phyloP scores from a whole-genome alignment of 345 rosid genomes.

The Erodium maritimum region DNA sequence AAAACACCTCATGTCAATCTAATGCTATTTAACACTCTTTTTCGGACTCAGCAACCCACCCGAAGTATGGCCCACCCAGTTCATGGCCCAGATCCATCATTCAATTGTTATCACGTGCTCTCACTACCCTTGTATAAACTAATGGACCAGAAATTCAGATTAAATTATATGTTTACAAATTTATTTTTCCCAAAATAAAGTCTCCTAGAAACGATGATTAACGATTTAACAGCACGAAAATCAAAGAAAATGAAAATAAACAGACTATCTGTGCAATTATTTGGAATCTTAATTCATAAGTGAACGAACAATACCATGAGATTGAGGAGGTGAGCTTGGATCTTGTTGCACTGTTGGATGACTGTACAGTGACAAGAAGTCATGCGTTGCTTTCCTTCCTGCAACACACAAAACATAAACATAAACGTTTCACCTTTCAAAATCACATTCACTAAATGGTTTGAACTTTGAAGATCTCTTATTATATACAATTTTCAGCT shows the following conservation, averaged over 20 bases:
- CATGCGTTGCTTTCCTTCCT: constrained; percentile 2
- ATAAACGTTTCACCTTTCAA: not conserved
- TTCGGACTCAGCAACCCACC: constrained; percentile 13
- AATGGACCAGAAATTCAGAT: too few species aligned
- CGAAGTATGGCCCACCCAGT: constrained; percentile 22
- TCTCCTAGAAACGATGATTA: too few species aligned
- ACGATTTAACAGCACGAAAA: too few species aligned
- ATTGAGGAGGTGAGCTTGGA: not conserved
- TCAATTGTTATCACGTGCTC: constrained; percentile 35
- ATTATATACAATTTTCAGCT: not conserved
- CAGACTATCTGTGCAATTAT: too few species aligned
- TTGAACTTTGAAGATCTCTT: too few species aligned
- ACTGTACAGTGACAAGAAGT: not conserved
- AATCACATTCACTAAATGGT: too few species aligned
- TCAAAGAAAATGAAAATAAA: too few species aligned
- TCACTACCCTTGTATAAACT: not conserved
- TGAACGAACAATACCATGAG: not conserved
- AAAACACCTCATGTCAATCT: not conserved
- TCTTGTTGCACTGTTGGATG: not conserved
- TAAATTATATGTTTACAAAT: too few species aligned
- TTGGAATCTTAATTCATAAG: too few species aligned
- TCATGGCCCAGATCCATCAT: constrained; percentile 32
- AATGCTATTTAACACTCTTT: constrained; percentile 17
- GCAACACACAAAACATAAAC: not conserved
- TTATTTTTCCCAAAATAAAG: too few species aligned